Percentiles rank a stretch among this genome's conserved stretches.
Conservation (phyloP, 2,329 filamentous ascomycete species). For the Albifimbria verrucaria region DNA sequence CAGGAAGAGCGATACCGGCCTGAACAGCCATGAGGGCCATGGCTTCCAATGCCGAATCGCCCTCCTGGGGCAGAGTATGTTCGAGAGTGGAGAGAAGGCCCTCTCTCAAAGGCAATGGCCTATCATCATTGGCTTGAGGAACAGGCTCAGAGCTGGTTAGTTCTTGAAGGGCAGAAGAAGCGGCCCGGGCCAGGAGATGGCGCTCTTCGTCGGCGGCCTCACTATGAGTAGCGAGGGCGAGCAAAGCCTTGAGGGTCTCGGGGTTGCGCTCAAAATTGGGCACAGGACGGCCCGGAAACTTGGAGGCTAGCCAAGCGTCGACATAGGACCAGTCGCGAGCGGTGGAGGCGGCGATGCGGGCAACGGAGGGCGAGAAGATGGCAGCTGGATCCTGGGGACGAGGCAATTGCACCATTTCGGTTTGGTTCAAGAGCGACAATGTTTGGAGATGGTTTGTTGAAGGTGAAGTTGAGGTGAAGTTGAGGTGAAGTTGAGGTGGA, state of each 20-base stretch:
- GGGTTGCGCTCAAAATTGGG: slow-evolving; percentile 83
- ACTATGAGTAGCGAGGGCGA: slow-evolving; percentile 71
- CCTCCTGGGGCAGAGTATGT: slow-evolving; percentile 52
- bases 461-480: not conserved
- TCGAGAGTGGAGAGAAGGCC: slow-evolving; percentile 53
- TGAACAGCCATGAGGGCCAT: slow-evolving; percentile 51
- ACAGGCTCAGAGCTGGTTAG: slow-evolving; percentile 27
- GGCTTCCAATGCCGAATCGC: slow-evolving; percentile 52
- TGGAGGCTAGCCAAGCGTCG: slow-evolving; percentile 75
- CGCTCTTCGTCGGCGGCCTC: slow-evolving; percentile 74
- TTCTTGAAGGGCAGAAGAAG: slow-evolving; percentile 56
- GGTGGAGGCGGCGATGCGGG: slow-evolving; percentile 73
- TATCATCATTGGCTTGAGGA: slow-evolving; percentile 24
- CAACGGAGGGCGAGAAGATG: slow-evolving; percentile 66
- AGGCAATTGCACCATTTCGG: slow-evolving; percentile 12
- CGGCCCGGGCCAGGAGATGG: slow-evolving; percentile 53
- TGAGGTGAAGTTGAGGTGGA: no score
- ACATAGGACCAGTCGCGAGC: slow-evolving; percentile 91
- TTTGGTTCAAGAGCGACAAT: no score
- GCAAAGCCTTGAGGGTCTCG: slow-evolving; percentile 72
- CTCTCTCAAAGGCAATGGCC: slow-evolving; percentile 17
- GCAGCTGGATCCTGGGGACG: slow-evolving; percentile 36
- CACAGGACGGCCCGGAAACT: slow-evolving; percentile 60
- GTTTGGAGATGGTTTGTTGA: slow-evolving; percentile 8
- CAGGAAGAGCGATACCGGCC: slow-evolving; percentile 46